Percentiles rank a stretch among this genome's conserved stretches.
phyloP scores from a whole-genome alignment of 192 early-diverging fungal species.

The Borealophlyctis nickersoniae region DNA sequence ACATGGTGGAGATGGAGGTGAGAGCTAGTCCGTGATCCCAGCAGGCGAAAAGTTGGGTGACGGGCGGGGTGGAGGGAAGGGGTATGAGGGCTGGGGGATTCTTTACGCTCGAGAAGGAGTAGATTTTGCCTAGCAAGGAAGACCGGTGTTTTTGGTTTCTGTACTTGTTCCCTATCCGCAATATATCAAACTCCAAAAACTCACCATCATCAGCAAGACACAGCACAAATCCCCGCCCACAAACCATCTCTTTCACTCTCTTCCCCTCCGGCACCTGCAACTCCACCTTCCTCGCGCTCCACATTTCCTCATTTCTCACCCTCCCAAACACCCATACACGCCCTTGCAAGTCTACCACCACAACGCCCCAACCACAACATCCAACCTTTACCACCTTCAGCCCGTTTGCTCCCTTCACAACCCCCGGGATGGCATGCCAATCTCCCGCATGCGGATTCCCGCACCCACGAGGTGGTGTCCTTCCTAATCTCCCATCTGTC shows the following conservation, averaged over 20 bases:
- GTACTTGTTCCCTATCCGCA: not conserved
- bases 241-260: not conserved
- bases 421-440: not conserved
- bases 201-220: not conserved
- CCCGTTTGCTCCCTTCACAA: not conserved
- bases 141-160: not conserved
- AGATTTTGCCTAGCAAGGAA: not conserved
- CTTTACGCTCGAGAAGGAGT: not conserved
- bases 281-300: not conserved
- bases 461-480: not conserved
- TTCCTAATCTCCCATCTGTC: not conserved
- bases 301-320: not conserved
- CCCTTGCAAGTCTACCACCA: not conserved
- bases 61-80: not conserved
- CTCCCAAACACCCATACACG: not conserved
- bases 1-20: not conserved
- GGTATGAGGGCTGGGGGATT: not conserved
- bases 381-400: not conserved
- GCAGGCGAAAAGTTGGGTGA: not conserved
- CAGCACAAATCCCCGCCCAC: not conserved
- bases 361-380: not conserved
- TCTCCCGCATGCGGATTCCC: not conserved
- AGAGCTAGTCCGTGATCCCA: not conserved
- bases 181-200: not conserved
- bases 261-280: not conserved